phyloP scores from a whole-genome alignment of 345 rosid genomes.

The Reutealis trisperma region DNA sequence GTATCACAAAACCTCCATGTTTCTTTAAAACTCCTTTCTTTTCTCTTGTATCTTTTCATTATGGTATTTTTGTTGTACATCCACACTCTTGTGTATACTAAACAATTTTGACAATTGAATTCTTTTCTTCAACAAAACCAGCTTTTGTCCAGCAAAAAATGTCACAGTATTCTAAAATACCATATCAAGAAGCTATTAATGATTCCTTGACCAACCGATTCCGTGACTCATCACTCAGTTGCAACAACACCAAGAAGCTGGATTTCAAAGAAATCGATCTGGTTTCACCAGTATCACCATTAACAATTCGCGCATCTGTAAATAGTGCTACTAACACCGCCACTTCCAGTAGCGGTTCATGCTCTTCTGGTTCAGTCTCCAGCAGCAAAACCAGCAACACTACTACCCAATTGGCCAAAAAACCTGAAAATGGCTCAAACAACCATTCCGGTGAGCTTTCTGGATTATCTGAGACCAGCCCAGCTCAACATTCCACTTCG shows the following conservation, averaged over 20 bases:
- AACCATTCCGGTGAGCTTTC: constrained; percentile 71
- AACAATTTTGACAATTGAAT: too few relatives aligned
- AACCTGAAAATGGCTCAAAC: constrained; percentile 20
- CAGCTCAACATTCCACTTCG: neutral
- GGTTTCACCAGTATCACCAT: constrained; percentile 69
- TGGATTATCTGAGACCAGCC: constrained; percentile 8
- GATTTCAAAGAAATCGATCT: constrained; percentile 74
- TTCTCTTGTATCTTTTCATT: too few relatives aligned
- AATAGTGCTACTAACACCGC: constrained; percentile 39
- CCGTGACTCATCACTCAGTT: constrained; percentile 42
- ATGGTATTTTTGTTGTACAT: too few relatives aligned
- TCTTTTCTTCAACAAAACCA: neutral
- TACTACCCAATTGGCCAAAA: constrained; percentile 17
- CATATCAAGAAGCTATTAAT: neutral
- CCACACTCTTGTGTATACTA: too few relatives aligned
- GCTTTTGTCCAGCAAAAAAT: neutral
- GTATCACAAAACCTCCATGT: too few relatives aligned
- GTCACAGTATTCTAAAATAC: neutral
- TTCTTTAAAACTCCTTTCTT: too few relatives aligned
- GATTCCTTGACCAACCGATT: constrained; percentile 44
- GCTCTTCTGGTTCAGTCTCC: constrained; percentile 81
- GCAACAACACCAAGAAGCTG: constrained; percentile 54
- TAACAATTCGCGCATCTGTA: constrained; percentile 15
- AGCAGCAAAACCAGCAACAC: constrained; percentile 49
- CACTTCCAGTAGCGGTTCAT: constrained; percentile 65